Conservation (phyloP, 2,329 filamentous ascomycete genomes). For the Cercospora sojina region DNA sequence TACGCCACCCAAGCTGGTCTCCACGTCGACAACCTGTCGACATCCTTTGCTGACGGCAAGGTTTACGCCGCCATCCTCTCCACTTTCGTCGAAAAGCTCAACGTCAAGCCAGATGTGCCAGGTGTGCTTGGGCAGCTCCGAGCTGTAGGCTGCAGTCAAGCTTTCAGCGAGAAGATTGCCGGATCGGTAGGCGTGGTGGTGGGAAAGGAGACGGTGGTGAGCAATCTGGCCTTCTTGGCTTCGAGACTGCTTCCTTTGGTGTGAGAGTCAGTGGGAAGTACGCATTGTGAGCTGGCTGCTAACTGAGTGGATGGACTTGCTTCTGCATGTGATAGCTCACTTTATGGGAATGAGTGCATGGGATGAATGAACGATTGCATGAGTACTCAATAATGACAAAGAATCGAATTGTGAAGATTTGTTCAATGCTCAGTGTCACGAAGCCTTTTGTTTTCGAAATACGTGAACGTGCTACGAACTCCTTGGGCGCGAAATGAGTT, state of each 20-base stretch:
- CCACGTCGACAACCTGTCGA: constrained; percentile 56
- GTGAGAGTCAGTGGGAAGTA: neutral
- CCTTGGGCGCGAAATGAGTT: neutral
- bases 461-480: neutral
- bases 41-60: constrained; percentile 56
- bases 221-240: constrained; percentile 59
- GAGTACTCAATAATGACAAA: neutral
- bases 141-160: constrained; percentile 43
- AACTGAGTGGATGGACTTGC: neutral
- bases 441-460: neutral
- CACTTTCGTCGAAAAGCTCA: constrained; percentile 38
- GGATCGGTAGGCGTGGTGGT: constrained; percentile 45
- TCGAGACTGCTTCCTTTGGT: constrained; percentile 53
- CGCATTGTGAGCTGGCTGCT: neutral
- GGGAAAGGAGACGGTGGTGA: constrained; percentile 55
- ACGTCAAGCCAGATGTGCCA: constrained; percentile 13
- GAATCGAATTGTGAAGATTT: neutral
- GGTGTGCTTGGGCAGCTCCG: constrained; percentile 41
- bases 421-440: neutral
- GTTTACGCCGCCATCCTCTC: constrained; percentile 59
- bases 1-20: constrained; percentile 34
- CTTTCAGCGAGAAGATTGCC: constrained; percentile 49
- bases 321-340: neutral
- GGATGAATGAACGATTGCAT: neutral
- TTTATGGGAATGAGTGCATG: neutral